Evolutionary conservation across 106 monocot genomes (phyloP), one percentile per base, ranked within the genome.

Genomic region (Phalaenopsis aphrodite): DNA sequence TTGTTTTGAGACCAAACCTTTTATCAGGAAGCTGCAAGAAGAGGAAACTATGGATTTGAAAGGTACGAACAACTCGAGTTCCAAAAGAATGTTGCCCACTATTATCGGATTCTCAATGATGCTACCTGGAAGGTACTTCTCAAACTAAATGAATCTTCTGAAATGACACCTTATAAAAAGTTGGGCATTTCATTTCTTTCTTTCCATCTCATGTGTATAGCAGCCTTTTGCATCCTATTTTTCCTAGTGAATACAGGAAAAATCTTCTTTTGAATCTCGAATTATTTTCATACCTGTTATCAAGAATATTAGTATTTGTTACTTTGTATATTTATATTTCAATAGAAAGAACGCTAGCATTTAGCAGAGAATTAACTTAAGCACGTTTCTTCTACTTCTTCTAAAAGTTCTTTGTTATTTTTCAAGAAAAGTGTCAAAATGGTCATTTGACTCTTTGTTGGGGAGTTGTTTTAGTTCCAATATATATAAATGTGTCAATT

Each of bases 1-100:
- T 74, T 74, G 19, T 6, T 17, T 74, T 43, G 19, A 7, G 1
- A 42, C 48, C 4, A 74, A 2, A 41, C 11, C 5, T 3, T 75
- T 9, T 48, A 77, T 57, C 83, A 99, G 94, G 89, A 88, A 99
- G 99, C 94, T 43, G 89, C 99, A 80, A 85, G 90, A 81, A 89
- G 99, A 72, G 99, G 93, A 80, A 89, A 91, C 30, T 99, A 95
- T 85, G 99, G 94, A 41, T 66, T 47, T 9, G 99, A 99, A 84
- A 93, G 93, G 86, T 95, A 99, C 77, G 95, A 95, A 80, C 81
- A 87, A 5, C 84, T 99, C 66, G 94, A 99, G 42, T 99, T 95
- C 80, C 99, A 99, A 82, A 88, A 57, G 64, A 88, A 93, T 83
- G 99, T 99, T 77, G 89, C 90, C 1, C 66, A 86, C 38, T 67